Base-by-base conservation (phyloP, 2,329 filamentous ascomycete species). In the Didymella glomerata region DNA sequence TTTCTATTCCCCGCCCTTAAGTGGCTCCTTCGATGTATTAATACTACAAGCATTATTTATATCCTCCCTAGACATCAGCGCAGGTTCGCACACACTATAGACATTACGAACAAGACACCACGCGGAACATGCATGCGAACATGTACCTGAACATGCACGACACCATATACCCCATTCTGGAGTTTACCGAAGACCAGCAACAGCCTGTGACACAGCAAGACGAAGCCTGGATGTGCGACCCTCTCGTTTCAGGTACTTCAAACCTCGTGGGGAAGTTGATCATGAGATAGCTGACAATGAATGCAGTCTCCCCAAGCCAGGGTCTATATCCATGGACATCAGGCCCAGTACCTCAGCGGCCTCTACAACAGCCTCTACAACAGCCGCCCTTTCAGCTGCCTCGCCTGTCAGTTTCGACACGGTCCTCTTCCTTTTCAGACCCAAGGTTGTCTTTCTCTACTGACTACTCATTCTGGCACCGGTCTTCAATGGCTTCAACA, bases 401-500 rank as follows among this genome's bases (percentile, higher is more conserved):
- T 25, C 68, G 68, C 13, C 53, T 60, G 13, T 68, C 72, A 4
- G 32, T 44, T 13, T 72, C 67, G 7, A 66, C 65, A 28, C 68
- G 62, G 13, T 68, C 68, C 1, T 72, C 68, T 0, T 48, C 49
- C 25, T 54, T 61, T 18, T 63, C 67, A 2, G 48, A 60, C 24
- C 62, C 55, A 22, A 63, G 70, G 8, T 66, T 57, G 0, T 71
- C 70, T 2, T 48, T 50, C 14, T 54, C 54, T 9, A 72, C 65
- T 48, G 48, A 48, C 2, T 70, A 69, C 46, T 72, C 70, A 3
- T 47, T 65, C 16, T 57, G 28, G 34, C 60, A 65, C 8, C 54
- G 69, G 22, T 57, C 62, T 14, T 75, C 73, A 4, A 50, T 62
- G 11, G 57, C 69, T 9, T 74, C 73, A 2, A 67, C 65, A 7